Conservation (phyloP, 2,329 filamentous ascomycete species). For the Neonectria sp. region DNA sequence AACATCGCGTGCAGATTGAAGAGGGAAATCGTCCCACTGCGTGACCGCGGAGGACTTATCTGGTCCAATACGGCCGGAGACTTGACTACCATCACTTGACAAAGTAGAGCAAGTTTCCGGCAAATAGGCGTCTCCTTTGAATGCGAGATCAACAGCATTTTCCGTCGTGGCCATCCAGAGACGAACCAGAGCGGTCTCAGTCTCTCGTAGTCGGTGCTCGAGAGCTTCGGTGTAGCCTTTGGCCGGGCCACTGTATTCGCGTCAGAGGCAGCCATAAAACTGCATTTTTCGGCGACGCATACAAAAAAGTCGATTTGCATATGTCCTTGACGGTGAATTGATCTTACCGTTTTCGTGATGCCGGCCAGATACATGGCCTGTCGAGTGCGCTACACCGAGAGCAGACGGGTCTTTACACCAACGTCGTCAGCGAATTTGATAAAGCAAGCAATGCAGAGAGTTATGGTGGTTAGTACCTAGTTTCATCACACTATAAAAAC, state of each 20-base stretch:
- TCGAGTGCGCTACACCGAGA: slow-evolving; percentile 28
- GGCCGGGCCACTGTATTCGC: slow-evolving; percentile 56
- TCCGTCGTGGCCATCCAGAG: slow-evolving; percentile 35
- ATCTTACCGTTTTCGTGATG: slow-evolving; percentile 34
- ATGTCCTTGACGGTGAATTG: too few relatives aligned
- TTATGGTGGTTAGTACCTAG: background rate
- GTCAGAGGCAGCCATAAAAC: background rate
- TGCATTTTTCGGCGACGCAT: too few relatives aligned
- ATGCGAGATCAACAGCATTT: slow-evolving; percentile 21
- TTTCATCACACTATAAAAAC: slow-evolving; percentile 19
- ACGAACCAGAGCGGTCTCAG: slow-evolving; percentile 56
- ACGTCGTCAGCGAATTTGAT: background rate
- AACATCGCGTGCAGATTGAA: slow-evolving; percentile 4
- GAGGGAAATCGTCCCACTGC: slow-evolving; percentile 21
- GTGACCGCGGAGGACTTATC: slow-evolving; percentile 1
- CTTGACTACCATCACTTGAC: background rate
- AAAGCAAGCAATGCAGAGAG: too few relatives aligned
- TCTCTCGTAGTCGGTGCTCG: slow-evolving; percentile 58
- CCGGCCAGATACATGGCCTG: slow-evolving; percentile 34
- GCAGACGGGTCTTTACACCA: slow-evolving; percentile 27
- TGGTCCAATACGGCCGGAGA: background rate
- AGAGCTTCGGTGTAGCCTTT: slow-evolving; percentile 62
- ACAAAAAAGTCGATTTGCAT: background rate
- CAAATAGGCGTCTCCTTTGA: background rate
- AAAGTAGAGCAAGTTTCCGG: background rate